Percentiles rank a stretch among this genome's conserved stretches.
Conservation (phyloP, 1,139 yeast genomes). For the Pneumocystis oryctolagi region DNA sequence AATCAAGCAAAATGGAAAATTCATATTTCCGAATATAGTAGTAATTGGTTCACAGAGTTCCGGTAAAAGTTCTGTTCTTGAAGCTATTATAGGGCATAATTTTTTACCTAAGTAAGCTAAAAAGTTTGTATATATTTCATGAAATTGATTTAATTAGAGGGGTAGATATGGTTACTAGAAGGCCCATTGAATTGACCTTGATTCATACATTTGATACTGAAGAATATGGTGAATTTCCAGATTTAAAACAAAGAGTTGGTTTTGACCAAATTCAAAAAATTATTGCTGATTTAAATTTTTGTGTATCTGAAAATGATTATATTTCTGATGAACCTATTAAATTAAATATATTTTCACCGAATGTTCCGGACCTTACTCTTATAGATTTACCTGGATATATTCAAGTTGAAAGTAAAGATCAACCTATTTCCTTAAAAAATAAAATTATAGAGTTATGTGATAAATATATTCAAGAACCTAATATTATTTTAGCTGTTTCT, state of each 20-base stretch:
- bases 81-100: conserved; percentile 86
- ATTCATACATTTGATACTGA: conserved; percentile 73
- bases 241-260: conserved; percentile 65
- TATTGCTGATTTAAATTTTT: conserved; percentile 73
- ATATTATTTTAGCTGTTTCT: conserved; percentile 84
- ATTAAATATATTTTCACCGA: conserved; percentile 75
- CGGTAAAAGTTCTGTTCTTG: conserved; percentile 89
- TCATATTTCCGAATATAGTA: conserved; percentile 76
- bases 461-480: conserved; percentile 76
- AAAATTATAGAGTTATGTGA: conserved; percentile 71
- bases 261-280: conserved; percentile 77
- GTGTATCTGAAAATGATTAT: conserved; percentile 74
- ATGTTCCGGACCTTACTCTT: conserved; percentile 82
- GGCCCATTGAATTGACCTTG: conserved; percentile 86
- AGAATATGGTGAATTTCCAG: conserved; percentile 88
- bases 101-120: conserved; percentile 52
- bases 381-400: conserved; percentile 97
- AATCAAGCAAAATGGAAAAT: conserved; percentile 52
- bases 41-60: conserved; percentile 96
- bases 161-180: conserved; percentile 84
- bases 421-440: conserved; percentile 67
- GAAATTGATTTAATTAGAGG: conserved; percentile 31
- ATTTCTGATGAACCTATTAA: conserved; percentile 86
- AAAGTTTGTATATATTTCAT: background rate
- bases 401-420: conserved; percentile 92